phyloP scores from a whole-genome alignment of 192 early-diverging fungal genomes.

The Spizellomyces punctatus region DNA sequence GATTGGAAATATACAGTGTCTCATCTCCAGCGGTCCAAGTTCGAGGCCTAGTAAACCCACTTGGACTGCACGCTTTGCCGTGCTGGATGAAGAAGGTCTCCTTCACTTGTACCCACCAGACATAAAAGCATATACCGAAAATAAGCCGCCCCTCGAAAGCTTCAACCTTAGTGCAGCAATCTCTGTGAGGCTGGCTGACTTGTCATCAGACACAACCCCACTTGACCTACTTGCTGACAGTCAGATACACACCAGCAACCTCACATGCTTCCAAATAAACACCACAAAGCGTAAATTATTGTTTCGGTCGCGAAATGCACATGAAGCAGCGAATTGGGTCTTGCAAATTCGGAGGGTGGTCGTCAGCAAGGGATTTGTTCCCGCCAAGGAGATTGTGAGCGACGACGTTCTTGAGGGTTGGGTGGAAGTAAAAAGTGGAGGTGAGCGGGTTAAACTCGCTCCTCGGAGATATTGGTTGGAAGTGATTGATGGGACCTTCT shows the following conservation, averaged over 20 bases:
- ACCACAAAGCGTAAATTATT: conserved; percentile 17
- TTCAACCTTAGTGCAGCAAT: conserved; percentile 4
- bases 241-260: neutral
- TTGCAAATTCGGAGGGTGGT: conserved; percentile 20
- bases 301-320: conserved; percentile 15
- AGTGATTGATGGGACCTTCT: conserved; percentile 19
- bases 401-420: conserved; percentile 14
- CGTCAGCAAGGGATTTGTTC: conserved; percentile 2
- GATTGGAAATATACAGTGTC: conserved; percentile 5
- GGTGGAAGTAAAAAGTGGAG: conserved; percentile 2
- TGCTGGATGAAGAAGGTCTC: conserved; percentile 25
- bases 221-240: neutral
- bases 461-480: conserved; percentile 8
- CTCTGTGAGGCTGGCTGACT: conserved; percentile 9
- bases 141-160: conserved; percentile 20
- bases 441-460: neutral
- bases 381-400: conserved; percentile 4
- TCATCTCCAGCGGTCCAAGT: neutral
- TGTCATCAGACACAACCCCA: neutral
- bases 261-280: conserved; percentile 20
- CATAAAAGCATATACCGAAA: conserved; percentile 23
- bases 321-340: conserved; percentile 30
- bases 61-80: conserved; percentile 8
- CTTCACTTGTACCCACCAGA: conserved; percentile 20
- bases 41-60: too few species aligned